phyloP scores from a whole-genome alignment of 495 filamentous ascomycete species.

The Tuber melanosporum region DNA sequence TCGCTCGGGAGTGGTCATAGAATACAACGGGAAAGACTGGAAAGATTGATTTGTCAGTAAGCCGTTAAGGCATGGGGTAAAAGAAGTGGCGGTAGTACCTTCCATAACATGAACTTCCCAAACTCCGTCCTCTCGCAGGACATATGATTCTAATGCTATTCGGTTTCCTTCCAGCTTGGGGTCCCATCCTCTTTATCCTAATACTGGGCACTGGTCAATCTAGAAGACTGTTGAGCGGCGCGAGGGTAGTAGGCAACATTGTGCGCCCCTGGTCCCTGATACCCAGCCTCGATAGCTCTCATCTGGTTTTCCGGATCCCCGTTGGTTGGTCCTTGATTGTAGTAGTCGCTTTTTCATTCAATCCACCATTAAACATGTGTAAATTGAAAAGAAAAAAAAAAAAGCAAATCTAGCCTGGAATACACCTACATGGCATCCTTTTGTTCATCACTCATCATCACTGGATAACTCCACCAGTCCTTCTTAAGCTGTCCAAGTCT shows the following conservation, averaged over 20 bases:
- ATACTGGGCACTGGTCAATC: neutral
- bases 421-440: neutral
- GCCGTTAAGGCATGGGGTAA: too few species aligned
- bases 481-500: neutral
- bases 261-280: neutral
- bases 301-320: neutral
- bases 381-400: neutral
- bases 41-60: neutral
- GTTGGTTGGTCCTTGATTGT: neutral
- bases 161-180: neutral
- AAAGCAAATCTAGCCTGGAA: neutral
- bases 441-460: neutral
- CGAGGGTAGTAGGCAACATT: neutral
- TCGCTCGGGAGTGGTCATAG: neutral
- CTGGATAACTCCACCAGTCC: neutral
- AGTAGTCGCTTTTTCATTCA: neutral
- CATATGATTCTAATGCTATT: neutral
- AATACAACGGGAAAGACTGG: too few species aligned
- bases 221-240: neutral
- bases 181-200: neutral
- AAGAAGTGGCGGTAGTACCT: neutral
- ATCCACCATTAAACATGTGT: neutral
- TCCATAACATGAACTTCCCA: neutral
- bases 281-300: neutral
- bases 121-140: neutral